Percentiles rank a stretch among this genome's conserved stretches.
These are phyloP conservation scores for Claviceps lovelessii DNA, from an alignment of 2,329 filamentous ascomycete genomes.

Conservation along the genomic window DNA sequence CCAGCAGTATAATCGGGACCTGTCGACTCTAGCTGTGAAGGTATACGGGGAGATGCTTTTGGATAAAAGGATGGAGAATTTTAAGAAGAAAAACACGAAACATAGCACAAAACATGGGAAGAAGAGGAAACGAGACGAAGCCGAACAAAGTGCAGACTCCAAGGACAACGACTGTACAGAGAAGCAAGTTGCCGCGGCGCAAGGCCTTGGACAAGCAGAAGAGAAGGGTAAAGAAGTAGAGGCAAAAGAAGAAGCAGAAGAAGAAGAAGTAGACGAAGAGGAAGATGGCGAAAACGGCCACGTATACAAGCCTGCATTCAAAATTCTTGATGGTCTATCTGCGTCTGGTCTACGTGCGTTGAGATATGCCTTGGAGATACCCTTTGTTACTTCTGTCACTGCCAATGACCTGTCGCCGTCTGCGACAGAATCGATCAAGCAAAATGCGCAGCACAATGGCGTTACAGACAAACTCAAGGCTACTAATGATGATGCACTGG, in stretches of 20 bases:
- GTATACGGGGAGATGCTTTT: constrained; percentile 61
- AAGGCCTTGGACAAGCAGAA: constrained; percentile 3
- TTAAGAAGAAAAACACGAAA: constrained; percentile 24
- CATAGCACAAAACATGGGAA: constrained; percentile 27
- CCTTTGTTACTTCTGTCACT: constrained; percentile 66
- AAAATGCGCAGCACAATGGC: constrained; percentile 74
- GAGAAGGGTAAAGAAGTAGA: not conserved
- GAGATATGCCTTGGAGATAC: constrained; percentile 82
- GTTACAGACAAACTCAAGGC: constrained; percentile 57
- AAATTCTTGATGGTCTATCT: constrained; percentile 88
- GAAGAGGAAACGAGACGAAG: constrained; percentile 33
- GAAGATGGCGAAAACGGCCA: constrained; percentile 12
- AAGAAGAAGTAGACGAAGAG: not conserved
- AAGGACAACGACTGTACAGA: not conserved
- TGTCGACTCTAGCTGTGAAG: constrained; percentile 85
- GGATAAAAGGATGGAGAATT: constrained; percentile 28
- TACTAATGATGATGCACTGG: constrained; percentile 68
- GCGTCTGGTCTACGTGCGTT: constrained; percentile 84
- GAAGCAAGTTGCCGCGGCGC: constrained; percentile 1
- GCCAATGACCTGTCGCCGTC: constrained; percentile 77
- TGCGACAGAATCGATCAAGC: constrained; percentile 65
- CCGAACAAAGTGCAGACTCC: constrained; percentile 5
- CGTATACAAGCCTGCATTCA: constrained; percentile 39
- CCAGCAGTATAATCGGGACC: constrained; percentile 94
- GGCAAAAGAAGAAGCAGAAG: not conserved